Percentiles rank a stretch among this genome's conserved stretches.
phyloP scores from a whole-genome alignment of 495 filamentous ascomycete genomes.

The Ascobolus immersus region DNA sequence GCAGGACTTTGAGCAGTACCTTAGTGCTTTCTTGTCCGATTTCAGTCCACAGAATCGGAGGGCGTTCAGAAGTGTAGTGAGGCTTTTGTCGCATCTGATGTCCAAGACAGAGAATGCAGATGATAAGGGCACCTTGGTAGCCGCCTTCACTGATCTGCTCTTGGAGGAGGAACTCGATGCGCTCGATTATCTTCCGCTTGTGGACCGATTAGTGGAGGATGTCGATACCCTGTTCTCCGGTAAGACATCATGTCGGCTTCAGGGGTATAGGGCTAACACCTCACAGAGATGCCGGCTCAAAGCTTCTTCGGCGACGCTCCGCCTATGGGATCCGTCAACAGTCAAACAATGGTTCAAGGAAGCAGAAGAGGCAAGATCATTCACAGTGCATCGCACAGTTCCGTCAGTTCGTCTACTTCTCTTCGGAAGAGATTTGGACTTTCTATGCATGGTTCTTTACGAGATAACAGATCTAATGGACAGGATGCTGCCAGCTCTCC shows the following conservation, averaged over 20 bases:
- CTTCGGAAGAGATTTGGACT: no score
- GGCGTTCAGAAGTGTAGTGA: constrained; percentile 60
- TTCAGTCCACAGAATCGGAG: constrained; percentile 81
- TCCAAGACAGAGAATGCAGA: constrained; percentile 89
- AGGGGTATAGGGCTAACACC: no score
- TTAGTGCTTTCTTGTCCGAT: constrained; percentile 46
- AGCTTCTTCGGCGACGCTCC: no score
- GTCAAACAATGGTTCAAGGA: no score
- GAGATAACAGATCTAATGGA: no score
- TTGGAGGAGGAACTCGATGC: constrained; percentile 43
- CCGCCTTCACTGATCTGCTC: constrained; percentile 72
- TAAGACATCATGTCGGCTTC: constrained; percentile 15
- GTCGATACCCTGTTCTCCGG: constrained; percentile 69
- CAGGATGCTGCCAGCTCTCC: no score
- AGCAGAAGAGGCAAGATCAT: no score
- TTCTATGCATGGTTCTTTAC: no score
- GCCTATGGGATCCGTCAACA: no score
- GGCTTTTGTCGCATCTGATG: constrained; percentile 63
- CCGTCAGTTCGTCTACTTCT: no score
- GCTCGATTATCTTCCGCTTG: constrained; percentile 61
- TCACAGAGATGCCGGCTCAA: no score
- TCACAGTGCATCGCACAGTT: no score
- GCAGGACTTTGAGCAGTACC: constrained; percentile 58
- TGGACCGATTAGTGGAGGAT: constrained; percentile 83
- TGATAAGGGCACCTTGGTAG: constrained; percentile 69